Percentiles rank a stretch among this genome's conserved stretches.
phyloP scores from a whole-genome alignment of 2,329 filamentous ascomycete species.

The Macrophomina pseudophaseolina region DNA sequence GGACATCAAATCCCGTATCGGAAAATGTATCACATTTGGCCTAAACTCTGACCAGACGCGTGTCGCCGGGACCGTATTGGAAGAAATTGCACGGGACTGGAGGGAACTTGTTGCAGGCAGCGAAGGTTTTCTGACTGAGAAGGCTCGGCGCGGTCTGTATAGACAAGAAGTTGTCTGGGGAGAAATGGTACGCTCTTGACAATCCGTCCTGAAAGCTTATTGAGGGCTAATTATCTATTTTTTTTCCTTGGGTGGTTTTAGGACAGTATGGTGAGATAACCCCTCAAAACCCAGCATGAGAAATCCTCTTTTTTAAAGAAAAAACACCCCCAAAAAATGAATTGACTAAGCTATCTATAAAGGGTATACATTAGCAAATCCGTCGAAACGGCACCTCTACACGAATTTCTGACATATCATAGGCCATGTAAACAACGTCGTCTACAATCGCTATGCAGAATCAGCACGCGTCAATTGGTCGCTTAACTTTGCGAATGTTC shows the following conservation, averaged over 20 bases:
- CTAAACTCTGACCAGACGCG: slow-evolving; percentile 62
- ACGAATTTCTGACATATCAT: slow-evolving; percentile 30
- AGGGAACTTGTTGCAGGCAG: slow-evolving; percentile 72
- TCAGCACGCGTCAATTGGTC: slow-evolving; percentile 80
- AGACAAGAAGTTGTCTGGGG: slow-evolving; percentile 78
- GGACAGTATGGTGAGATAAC: slow-evolving; percentile 60
- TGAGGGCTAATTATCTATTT: slow-evolving; percentile 36
- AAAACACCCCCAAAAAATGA: neutral
- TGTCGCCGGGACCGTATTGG: slow-evolving; percentile 51
- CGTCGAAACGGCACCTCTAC: neutral
- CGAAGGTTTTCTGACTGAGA: slow-evolving; percentile 74
- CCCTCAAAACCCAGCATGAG: neutral
- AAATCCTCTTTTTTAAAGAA: slow-evolving; percentile 6
- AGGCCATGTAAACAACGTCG: slow-evolving; percentile 87
- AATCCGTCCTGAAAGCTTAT: neutral
- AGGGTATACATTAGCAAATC: slow-evolving; percentile 14
- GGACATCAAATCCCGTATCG: slow-evolving; percentile 69
- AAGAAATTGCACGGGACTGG: slow-evolving; percentile 61
- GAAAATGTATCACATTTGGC: slow-evolving; percentile 77
- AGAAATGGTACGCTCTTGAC: slow-evolving; percentile 69
- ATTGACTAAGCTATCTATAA: slow-evolving; percentile 1
- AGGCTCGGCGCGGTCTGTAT: slow-evolving; percentile 66
- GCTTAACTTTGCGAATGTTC: slow-evolving; percentile 67
- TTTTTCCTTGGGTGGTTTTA: slow-evolving; percentile 31
- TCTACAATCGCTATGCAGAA: slow-evolving; percentile 84